phyloP scores from a whole-genome alignment of 2,329 filamentous ascomycete genomes.

The Neofusicoccum sp. region DNA sequence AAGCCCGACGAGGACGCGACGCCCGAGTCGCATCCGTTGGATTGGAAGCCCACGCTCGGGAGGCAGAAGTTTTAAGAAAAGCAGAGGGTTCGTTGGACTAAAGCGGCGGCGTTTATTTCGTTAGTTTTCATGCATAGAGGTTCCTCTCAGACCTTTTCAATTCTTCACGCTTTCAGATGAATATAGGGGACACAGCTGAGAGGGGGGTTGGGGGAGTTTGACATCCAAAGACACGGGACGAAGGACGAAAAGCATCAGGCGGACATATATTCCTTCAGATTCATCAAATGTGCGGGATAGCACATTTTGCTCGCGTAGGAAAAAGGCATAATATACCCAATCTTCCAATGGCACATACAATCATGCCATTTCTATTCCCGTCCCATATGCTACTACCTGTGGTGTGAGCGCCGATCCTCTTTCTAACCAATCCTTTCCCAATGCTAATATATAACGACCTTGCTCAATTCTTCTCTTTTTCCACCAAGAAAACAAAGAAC shows the following conservation, averaged over 20 bases:
- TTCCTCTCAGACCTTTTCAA: not conserved
- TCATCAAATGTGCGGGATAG: not conserved
- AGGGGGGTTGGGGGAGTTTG: not conserved
- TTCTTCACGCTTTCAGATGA: not conserved
- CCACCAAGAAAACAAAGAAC: too few relatives aligned
- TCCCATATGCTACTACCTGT: too few relatives aligned
- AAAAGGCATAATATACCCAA: conserved; percentile 2
- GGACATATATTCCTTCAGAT: not conserved
- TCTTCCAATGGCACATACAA: not conserved
- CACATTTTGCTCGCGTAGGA: not conserved
- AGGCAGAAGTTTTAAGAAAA: conserved; percentile 15
- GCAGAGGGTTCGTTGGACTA: not conserved
- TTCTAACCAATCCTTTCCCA: too few relatives aligned
- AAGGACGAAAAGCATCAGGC: not conserved
- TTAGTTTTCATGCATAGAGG: not conserved
- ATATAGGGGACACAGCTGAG: not conserved
- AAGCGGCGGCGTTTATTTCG: not conserved
- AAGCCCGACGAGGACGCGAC: conserved; percentile 90
- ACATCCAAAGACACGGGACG: not conserved
- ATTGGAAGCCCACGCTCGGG: conserved; percentile 83
- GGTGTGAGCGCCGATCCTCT: too few relatives aligned
- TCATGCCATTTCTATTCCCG: too few relatives aligned
- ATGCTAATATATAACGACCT: too few relatives aligned
- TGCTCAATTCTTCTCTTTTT: too few relatives aligned
- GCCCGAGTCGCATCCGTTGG: conserved; percentile 83